Conservation (phyloP, 2,329 filamentous ascomycete species). For the Arthrobotrys entomopaga region DNA sequence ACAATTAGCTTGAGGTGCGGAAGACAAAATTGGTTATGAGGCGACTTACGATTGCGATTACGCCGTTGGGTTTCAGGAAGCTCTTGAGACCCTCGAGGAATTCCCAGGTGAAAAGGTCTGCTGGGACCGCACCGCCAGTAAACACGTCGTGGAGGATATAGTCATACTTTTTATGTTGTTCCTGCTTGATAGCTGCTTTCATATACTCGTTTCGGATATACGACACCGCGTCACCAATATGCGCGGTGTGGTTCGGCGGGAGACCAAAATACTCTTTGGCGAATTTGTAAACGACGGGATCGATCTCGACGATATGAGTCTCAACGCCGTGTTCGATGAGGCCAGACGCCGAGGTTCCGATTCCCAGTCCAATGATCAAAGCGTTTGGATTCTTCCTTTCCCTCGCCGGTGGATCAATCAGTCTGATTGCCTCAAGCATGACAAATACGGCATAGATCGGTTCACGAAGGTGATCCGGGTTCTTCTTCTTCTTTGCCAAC, state of each 20-base stretch:
- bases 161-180: conserved; percentile 70
- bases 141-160: conserved; percentile 99
- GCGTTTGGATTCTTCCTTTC: conserved; percentile 74
- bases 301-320: conserved; percentile 94
- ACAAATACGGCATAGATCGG: conserved; percentile 96
- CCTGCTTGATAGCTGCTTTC: conserved; percentile 62
- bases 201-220: conserved; percentile 70
- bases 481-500: conserved; percentile 65
- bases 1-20: too few relatives aligned
- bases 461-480: conserved; percentile 70
- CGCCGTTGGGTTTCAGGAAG: conserved; percentile 80
- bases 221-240: conserved; percentile 82
- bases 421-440: conserved; percentile 89
- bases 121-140: conserved; percentile 91
- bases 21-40: conserved; percentile 6
- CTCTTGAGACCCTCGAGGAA: conserved; percentile 78
- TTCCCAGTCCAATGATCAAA: conserved; percentile 88
- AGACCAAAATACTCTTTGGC: conserved; percentile 85
- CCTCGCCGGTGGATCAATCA: conserved; percentile 74
- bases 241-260: conserved; percentile 78
- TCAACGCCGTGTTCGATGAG: conserved; percentile 87
- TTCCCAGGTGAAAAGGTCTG: conserved; percentile 84
- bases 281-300: conserved; percentile 86
- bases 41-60: conserved; percentile 81
- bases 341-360: conserved; percentile 89